These are phyloP conservation scores for Amanita fuliginea DNA, from an alignment of 768 basidiomycete genomes.

Conservation along the genomic window DNA sequence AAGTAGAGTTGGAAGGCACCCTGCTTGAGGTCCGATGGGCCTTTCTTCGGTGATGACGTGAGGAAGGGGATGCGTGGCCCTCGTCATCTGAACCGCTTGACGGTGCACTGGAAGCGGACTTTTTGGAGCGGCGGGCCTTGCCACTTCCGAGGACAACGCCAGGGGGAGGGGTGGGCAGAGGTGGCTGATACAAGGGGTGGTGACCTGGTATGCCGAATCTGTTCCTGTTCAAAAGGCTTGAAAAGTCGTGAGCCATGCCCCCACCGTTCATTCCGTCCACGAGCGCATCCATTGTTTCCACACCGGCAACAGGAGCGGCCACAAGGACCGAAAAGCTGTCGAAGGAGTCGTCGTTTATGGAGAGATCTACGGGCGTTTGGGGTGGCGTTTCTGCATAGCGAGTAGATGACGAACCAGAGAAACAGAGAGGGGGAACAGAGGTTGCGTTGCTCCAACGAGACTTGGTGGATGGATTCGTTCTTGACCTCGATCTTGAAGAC, in stretches of 20 bases:
- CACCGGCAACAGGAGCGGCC: constrained; percentile 66
- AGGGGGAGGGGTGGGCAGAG: constrained; percentile 74
- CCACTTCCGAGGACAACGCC: constrained; percentile 58
- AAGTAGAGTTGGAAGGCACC: constrained; percentile 15
- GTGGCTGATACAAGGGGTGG: constrained; percentile 75
- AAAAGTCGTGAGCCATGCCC: constrained; percentile 35
- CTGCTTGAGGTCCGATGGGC: constrained; percentile 21
- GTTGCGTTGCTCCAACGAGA: constrained; percentile 31
- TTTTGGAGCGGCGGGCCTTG: constrained; percentile 25
- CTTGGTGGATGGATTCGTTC: constrained; percentile 45
- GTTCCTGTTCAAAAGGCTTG: constrained; percentile 33
- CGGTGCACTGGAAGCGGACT: constrained; percentile 15
- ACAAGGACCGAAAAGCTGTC: constrained; percentile 57
- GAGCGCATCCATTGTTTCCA: constrained; percentile 81
- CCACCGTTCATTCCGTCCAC: constrained; percentile 85
- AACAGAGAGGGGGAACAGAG: constrained; percentile 40
- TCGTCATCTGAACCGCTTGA: constrained; percentile 46
- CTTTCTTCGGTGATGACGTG: constrained; percentile 20
- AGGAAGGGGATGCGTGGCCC: constrained; percentile 17
- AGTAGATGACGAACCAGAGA: constrained; percentile 59
- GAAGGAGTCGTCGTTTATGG: constrained; percentile 27
- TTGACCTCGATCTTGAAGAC: constrained; percentile 39
- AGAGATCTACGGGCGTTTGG: constrained; percentile 50
- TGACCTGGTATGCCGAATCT: constrained; percentile 49
- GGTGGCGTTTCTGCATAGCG: constrained; percentile 64